Evolutionary conservation across 306 rosid genomes (phyloP).

Genomic region (Trifolium repens): DNA sequence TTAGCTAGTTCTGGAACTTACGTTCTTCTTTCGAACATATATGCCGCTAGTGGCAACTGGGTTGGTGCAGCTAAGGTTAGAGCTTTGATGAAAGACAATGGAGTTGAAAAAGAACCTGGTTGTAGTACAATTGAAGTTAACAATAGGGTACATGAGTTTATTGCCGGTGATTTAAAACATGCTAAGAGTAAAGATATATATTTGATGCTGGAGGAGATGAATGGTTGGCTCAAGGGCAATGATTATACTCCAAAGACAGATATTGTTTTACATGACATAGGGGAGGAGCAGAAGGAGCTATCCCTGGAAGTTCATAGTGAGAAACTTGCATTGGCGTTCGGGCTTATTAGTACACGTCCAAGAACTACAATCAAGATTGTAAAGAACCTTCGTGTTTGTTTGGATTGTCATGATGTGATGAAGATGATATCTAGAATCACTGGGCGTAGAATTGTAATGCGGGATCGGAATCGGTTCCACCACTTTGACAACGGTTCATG

Average conservation of each 20-base stretch:
- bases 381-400: slow-evolving; percentile 76
- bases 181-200: slow-evolving; percentile 68
- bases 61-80: slow-evolving; percentile 75
- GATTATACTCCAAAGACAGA: slow-evolving; percentile 70
- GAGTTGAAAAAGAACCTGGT: slow-evolving; percentile 85
- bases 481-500: slow-evolving; percentile 75
- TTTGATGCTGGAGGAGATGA: slow-evolving; percentile 67
- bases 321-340: slow-evolving; percentile 85
- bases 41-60: slow-evolving; percentile 76
- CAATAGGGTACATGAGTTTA: slow-evolving; percentile 72
- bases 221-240: slow-evolving; percentile 60
- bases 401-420: slow-evolving; percentile 80
- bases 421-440: slow-evolving; percentile 73
- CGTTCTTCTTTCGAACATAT: slow-evolving; percentile 77
- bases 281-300: slow-evolving; percentile 66
- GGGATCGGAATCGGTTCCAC: slow-evolving; percentile 83
- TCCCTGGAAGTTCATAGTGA: slow-evolving; percentile 83
- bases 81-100: slow-evolving; percentile 68
- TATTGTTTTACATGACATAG: slow-evolving; percentile 71
- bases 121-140: slow-evolving; percentile 79
- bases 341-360: slow-evolving; percentile 70
- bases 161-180: slow-evolving; percentile 77
- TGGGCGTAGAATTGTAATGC: slow-evolving; percentile 65
- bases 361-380: slow-evolving; percentile 73
- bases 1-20: slow-evolving; percentile 83